These are phyloP conservation scores for Tylopilus rubrobrunneus DNA, from an alignment of 768 basidiomycete species.

Conservation along the genomic window DNA sequence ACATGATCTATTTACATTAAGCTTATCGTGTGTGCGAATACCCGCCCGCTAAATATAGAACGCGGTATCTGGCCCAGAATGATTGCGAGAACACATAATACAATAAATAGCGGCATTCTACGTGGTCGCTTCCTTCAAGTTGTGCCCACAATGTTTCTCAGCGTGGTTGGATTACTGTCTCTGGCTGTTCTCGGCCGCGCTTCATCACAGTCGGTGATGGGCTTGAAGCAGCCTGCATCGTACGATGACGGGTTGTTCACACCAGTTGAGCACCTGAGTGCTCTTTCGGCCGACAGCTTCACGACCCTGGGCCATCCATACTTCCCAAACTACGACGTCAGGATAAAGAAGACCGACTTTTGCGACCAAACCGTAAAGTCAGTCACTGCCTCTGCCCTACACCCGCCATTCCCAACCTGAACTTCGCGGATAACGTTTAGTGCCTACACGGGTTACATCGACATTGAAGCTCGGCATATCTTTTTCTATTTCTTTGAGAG, in stretches of 20 bases:
- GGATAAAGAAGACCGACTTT: constrained; percentile 37
- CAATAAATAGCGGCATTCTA: too few relatives aligned
- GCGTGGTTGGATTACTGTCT: constrained; percentile 15
- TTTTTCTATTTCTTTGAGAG: constrained; percentile 80
- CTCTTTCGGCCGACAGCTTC: constrained; percentile 31
- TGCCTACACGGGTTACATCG: constrained; percentile 65
- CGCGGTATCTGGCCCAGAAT: too few relatives aligned
- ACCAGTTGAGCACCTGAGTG: constrained; percentile 30
- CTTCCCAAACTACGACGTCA: constrained; percentile 42
- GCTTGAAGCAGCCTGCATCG: constrained; percentile 7
- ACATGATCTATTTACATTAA: too few relatives aligned
- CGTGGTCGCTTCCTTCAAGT: too few relatives aligned
- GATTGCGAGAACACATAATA: too few relatives aligned
- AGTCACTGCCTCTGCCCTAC: neutral
- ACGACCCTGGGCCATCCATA: constrained; percentile 39
- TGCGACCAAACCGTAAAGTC: constrained; percentile 41
- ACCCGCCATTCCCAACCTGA: neutral
- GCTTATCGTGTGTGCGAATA: too few relatives aligned
- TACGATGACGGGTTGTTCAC: constrained; percentile 33
- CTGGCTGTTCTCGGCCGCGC: constrained; percentile 14
- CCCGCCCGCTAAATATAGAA: too few relatives aligned
- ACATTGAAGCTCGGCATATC: constrained; percentile 58
- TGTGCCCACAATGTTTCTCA: constrained; percentile 7
- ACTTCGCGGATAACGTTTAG: constrained; percentile 25
- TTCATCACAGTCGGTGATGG: constrained; percentile 18